Evolutionary conservation across 148 eudicot genomes (phyloP), one percentile per base, ranked within the genome.

Genomic region (Rhododendron molle): DNA sequence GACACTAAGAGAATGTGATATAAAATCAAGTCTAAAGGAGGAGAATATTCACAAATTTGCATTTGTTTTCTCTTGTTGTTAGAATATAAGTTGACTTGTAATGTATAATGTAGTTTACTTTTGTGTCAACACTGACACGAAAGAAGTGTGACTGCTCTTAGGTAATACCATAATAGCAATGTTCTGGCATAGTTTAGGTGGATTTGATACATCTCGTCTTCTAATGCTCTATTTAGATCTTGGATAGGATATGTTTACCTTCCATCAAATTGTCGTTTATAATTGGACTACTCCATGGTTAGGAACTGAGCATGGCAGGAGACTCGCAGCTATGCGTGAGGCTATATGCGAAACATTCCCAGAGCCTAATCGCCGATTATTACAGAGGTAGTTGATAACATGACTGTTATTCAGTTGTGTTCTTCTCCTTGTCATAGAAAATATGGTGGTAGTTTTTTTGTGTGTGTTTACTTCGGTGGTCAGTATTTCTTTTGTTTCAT

Each of bases 301-400:
- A 97, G 99, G 95, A 90, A 90, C 91, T 88, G 98, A 97, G 20
- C 98, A 96, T 84, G 85, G 90, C 90, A 95, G 85, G 89, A 94
- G 98, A 87, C 87, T 94, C 49, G 86, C 84, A 86, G 93, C 93
- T 85, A 94, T 97, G 97, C 98, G 96, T 81, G 88, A 90, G 56
- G 99, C 99, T 76, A 92, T 97, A 86, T 87, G 91, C 80, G 99
- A 97, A 88, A 95, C 99, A 86, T 97, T 97, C 83, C 99, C 99
- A 23, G 99, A 97, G 88, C 99, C 99, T 85, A 97, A 97, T 89
- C 95, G 99, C 62, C 93, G 93, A 74, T 89, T 97, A 84, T 88
- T 97, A 76, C 98, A 97, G 86, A 97, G 99, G 99, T 97, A 92
- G 15, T 36, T 73, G 54, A 52, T 76, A 46, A 47, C 86, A 67